Percentiles rank a stretch among this genome's conserved stretches.
Evolutionary conservation across 495 filamentous ascomycete genomes (phyloP).

Genomic region (Margaritispora aquatica): DNA sequence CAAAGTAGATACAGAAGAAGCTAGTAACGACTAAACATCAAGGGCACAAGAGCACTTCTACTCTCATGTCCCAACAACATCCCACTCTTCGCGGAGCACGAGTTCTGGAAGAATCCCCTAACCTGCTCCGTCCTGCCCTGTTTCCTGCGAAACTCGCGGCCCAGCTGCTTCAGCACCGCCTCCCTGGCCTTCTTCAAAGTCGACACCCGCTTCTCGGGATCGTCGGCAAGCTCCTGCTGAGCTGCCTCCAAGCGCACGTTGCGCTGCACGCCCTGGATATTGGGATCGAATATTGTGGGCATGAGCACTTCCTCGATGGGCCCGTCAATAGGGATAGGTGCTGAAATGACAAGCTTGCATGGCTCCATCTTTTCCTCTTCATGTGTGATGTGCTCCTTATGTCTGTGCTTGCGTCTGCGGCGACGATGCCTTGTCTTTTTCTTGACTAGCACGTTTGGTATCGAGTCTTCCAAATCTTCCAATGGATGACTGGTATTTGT

Average conservation of each 20-base stretch:
- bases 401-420: constrained; percentile 35
- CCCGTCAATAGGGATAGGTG: constrained; percentile 38
- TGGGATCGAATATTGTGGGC: constrained; percentile 25
- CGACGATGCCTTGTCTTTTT: constrained; percentile 35
- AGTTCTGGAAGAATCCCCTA: constrained; percentile 25
- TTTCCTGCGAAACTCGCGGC: constrained; percentile 21
- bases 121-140: constrained; percentile 14
- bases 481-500: neutral
- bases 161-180: constrained; percentile 25
- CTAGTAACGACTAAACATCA: constrained; percentile 42
- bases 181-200: constrained; percentile 23
- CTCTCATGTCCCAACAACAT: constrained; percentile 35
- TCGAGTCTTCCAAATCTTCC: constrained; percentile 35
- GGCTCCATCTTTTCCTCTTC: neutral
- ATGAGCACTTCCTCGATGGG: constrained; percentile 39
- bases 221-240: constrained; percentile 23
- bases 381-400: constrained; percentile 18
- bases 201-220: constrained; percentile 21
- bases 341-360: constrained; percentile 32
- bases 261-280: constrained; percentile 24
- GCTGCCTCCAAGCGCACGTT: constrained; percentile 15
- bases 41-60: constrained; percentile 34
- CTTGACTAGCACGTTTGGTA: constrained; percentile 36
- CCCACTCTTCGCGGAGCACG: constrained; percentile 32
- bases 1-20: neutral